Percentiles rank a stretch among this genome's conserved stretches.
These are phyloP conservation scores for Zygoascus meyerae DNA, from an alignment of 1,139 yeast species.

Conservation along the genomic window DNA sequence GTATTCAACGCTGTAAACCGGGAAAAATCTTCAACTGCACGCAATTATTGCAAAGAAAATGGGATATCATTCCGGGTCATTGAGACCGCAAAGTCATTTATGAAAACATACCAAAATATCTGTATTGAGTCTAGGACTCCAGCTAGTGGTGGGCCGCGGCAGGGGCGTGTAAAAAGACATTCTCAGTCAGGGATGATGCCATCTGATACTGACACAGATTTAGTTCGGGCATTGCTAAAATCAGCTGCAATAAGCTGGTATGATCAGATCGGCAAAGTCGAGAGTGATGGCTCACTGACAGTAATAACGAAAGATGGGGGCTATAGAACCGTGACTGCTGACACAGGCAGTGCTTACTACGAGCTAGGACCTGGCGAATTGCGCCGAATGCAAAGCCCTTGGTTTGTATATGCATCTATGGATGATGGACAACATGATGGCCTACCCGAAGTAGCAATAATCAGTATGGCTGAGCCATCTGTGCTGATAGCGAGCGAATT, in stretches of 20 bases:
- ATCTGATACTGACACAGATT: conserved; percentile 2
- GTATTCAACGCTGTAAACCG: conserved; percentile 61
- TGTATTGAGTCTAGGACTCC: too few relatives aligned
- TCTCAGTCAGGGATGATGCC: conserved; percentile 4
- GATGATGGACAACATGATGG: neutral
- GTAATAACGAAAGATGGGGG: neutral
- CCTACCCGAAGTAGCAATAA: neutral
- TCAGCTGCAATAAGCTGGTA: conserved; percentile 18
- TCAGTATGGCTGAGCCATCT: neutral
- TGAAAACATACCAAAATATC: too few relatives aligned
- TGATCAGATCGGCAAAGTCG: conserved; percentile 17
- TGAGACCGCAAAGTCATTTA: too few relatives aligned
- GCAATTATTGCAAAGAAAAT: conserved; percentile 8
- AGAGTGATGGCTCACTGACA: neutral
- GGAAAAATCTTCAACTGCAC: conserved; percentile 27
- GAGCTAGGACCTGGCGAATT: neutral
- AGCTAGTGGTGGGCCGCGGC: too few relatives aligned
- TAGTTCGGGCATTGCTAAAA: conserved; percentile 13
- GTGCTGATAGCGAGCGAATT: neutral
- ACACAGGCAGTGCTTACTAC: neutral
- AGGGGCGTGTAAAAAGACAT: too few relatives aligned
- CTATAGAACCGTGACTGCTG: neutral
- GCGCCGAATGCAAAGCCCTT: conserved; percentile 4
- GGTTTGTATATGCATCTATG: conserved; percentile 7
- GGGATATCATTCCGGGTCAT: conserved; percentile 3